Evolutionary conservation across 2,329 filamentous ascomycete species (phyloP).

Genomic region (Aspergillus sp.): DNA sequence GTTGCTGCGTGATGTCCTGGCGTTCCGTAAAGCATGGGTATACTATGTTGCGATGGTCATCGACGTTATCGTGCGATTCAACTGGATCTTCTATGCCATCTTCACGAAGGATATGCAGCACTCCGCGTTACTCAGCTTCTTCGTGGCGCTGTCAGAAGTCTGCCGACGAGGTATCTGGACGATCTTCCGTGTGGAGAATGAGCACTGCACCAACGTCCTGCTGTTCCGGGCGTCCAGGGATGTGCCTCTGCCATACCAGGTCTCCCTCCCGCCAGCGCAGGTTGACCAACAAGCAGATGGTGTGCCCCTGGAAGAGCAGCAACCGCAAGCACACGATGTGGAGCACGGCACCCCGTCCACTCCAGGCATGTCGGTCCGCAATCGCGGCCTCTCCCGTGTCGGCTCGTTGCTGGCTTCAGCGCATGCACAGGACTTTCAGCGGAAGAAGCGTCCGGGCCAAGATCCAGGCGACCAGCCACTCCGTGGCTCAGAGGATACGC

Average conservation of each 20-base stretch:
- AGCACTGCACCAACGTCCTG: conserved; percentile 89
- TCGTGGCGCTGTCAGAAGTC: conserved; percentile 76
- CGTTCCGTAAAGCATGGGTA: conserved; percentile 74
- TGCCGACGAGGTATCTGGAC: conserved; percentile 87
- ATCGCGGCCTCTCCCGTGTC: conserved; percentile 51
- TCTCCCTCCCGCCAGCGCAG: conserved; percentile 31
- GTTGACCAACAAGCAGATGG: conserved; percentile 21
- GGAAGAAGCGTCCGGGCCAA: conserved; percentile 62
- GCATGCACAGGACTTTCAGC: conserved; percentile 89
- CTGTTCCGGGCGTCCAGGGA: conserved; percentile 89
- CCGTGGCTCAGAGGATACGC: conserved; percentile 33
- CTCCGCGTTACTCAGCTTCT: conserved; percentile 77
- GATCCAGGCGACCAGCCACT: conserved; percentile 39
- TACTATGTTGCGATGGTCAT: conserved; percentile 85
- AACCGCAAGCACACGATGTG: conserved; percentile 25
- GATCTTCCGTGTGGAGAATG: conserved; percentile 93
- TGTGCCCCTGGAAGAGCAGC: conserved; percentile 31
- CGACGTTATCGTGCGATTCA: conserved; percentile 84
- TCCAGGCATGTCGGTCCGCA: conserved; percentile 28
- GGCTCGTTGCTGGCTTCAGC: conserved; percentile 76
- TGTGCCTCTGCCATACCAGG: conserved; percentile 77
- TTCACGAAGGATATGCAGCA: conserved; percentile 79
- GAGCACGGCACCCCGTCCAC: conserved; percentile 32
- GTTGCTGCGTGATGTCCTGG: conserved; percentile 74
- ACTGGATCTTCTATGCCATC: conserved; percentile 92